phyloP scores from a whole-genome alignment of 306 rosid genomes.

The Cucurbita maxima region DNA sequence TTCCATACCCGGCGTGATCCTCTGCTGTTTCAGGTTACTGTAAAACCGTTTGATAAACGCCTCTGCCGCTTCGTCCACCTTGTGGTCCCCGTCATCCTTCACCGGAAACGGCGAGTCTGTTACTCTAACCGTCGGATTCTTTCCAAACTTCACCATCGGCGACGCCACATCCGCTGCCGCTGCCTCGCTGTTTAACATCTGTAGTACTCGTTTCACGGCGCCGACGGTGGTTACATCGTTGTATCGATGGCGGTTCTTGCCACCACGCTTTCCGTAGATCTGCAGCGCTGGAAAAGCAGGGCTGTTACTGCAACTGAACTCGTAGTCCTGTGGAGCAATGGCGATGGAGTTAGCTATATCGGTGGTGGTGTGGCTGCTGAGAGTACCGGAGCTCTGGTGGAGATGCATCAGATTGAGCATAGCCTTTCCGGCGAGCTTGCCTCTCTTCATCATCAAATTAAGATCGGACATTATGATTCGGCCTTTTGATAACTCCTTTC shows the following conservation, averaged over 20 bases:
- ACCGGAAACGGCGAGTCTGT: slow-evolving; percentile 57
- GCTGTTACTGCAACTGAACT: slow-evolving; percentile 89
- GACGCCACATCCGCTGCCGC: slow-evolving; percentile 30
- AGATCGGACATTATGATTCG: slow-evolving; percentile 34
- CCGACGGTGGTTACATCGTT: slow-evolving; percentile 30
- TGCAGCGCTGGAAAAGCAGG: slow-evolving; percentile 36
- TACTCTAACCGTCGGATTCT: slow-evolving; percentile 21
- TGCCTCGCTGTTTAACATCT: slow-evolving; percentile 30
- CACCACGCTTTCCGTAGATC: slow-evolving; percentile 16
- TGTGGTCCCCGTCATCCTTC: slow-evolving; percentile 36
- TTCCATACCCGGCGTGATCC: slow-evolving; percentile 12
- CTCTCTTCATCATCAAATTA: slow-evolving; percentile 43
- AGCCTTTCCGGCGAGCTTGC: slow-evolving; percentile 61
- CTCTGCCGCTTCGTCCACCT: slow-evolving; percentile 44
- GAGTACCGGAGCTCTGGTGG: slow-evolving; percentile 15
- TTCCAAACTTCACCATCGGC: slow-evolving; percentile 23
- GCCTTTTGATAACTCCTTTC: slow-evolving; percentile 57
- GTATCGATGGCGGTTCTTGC: slow-evolving; percentile 1
- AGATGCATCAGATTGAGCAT: slow-evolving; percentile 31
- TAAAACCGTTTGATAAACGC: slow-evolving; percentile 52
- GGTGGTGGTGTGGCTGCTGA: slow-evolving; percentile 28
- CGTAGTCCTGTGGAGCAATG: slow-evolving; percentile 53
- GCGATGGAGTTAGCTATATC: slow-evolving; percentile 27
- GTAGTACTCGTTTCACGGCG: slow-evolving; percentile 47
- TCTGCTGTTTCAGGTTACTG: slow-evolving; percentile 33